These are phyloP conservation scores for Rhynchospora pubera DNA, from an alignment of 176 grass and related monocot genomes.

Conservation along the genomic window DNA sequence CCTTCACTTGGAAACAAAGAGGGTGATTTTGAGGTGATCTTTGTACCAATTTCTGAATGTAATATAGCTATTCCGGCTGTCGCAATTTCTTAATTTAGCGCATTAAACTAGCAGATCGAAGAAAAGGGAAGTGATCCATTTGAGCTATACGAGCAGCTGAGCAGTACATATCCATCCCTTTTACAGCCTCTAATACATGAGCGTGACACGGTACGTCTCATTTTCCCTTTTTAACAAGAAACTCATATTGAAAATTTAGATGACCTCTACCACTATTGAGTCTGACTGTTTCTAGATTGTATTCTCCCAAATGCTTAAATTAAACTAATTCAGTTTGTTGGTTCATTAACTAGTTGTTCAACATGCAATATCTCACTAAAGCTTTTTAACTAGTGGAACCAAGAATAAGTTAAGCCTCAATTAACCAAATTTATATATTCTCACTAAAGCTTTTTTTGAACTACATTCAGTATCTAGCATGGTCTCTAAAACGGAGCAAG, in stretches of 20 bases:
- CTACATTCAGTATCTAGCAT: constrained; percentile 65
- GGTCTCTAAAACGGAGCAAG: constrained; percentile 98
- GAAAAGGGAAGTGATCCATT: constrained; percentile 47
- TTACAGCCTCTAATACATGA: constrained; percentile 81
- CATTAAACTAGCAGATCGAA: constrained; percentile 29
- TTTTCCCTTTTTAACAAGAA: not conserved
- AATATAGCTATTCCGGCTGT: not conserved
- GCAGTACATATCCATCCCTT: constrained; percentile 71
- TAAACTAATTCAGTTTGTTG: not conserved
- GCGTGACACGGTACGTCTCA: constrained; percentile 59
- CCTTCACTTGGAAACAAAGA: constrained; percentile 24
- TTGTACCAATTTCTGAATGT: not conserved
- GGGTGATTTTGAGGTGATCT: constrained; percentile 14
- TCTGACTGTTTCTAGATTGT: not conserved
- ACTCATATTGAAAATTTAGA: not conserved
- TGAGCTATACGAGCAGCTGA: constrained; percentile 59
- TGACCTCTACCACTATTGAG: not conserved
- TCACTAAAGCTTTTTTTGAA: not conserved
- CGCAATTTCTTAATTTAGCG: not conserved
- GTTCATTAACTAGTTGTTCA: not conserved
- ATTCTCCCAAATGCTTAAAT: not conserved
- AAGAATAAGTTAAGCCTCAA: not conserved
- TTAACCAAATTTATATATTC: not conserved
- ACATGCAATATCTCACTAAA: no score
- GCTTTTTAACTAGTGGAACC: no score